phyloP scores from a whole-genome alignment of 2,329 filamentous ascomycete genomes.

The Chalara sp. region DNA sequence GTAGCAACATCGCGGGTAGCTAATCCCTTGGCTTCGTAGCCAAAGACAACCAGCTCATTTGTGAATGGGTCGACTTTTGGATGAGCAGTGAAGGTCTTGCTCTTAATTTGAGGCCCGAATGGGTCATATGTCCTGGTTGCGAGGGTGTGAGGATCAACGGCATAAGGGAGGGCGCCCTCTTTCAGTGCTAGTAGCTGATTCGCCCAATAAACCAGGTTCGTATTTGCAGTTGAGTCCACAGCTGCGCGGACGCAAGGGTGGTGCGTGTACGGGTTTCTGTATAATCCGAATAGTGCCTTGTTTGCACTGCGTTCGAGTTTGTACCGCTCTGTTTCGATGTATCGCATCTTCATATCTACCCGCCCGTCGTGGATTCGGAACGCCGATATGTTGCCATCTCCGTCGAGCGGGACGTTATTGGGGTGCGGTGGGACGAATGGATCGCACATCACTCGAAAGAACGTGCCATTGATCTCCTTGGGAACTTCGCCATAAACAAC shows the following conservation, averaged over 20 bases:
- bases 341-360: slow-evolving; percentile 21
- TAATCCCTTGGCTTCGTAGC: slow-evolving; percentile 39
- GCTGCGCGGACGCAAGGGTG: slow-evolving; percentile 45
- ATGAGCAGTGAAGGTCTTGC: slow-evolving; percentile 42
- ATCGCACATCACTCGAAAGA: slow-evolving; percentile 32
- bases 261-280: slow-evolving; percentile 49
- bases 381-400: slow-evolving; percentile 23
- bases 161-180: slow-evolving; percentile 43
- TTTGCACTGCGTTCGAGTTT: slow-evolving; percentile 14
- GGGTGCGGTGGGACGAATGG: slow-evolving; percentile 18
- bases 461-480: slow-evolving; percentile 34
- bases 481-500: slow-evolving; percentile 32
- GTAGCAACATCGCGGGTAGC: slow-evolving; percentile 36
- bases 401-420: slow-evolving; percentile 20
- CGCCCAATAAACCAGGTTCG: slow-evolving; percentile 49
- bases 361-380: slow-evolving; percentile 21
- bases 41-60: slow-evolving; percentile 44
- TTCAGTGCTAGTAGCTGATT: slow-evolving; percentile 46
- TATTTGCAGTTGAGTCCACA: slow-evolving; percentile 49
- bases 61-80: slow-evolving; percentile 44
- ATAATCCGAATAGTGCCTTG: slow-evolving; percentile 40
- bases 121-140: slow-evolving; percentile 36
- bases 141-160: slow-evolving; percentile 38
- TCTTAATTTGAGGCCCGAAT: slow-evolving; percentile 39
- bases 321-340: slow-evolving; percentile 23